These are phyloP conservation scores for Fraxinus dipetala DNA, from an alignment of 305 asterid genomes.

Conservation along the genomic window DNA sequence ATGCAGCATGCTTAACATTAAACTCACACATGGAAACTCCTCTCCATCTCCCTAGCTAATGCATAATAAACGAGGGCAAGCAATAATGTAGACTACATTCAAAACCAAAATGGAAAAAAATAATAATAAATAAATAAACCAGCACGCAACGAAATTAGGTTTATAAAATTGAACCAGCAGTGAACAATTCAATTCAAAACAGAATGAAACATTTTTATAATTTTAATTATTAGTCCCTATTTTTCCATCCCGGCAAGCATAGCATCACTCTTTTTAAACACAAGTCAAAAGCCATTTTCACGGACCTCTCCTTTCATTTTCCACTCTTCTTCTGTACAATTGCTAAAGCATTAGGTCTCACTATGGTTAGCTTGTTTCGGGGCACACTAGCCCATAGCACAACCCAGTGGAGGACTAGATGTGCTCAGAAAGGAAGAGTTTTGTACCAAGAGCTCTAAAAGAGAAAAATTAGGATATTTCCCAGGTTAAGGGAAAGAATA, in stretches of 20 bases:
- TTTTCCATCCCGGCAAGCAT: not conserved
- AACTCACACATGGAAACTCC: not conserved
- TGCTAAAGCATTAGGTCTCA: not conserved
- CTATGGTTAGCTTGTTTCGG: not conserved
- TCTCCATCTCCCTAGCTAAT: not conserved
- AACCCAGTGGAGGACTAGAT: not conserved
- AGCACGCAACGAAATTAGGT: too few relatives aligned
- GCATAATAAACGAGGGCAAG: not conserved
- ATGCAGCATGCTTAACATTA: not conserved
- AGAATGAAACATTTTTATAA: not conserved
- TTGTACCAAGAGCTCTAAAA: not conserved
- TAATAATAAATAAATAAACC: too few relatives aligned
- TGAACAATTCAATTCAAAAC: not conserved
- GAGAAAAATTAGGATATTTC: not conserved
- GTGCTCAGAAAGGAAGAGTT: not conserved
- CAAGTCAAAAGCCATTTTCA: not conserved
- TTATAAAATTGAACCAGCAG: constrained; percentile 9
- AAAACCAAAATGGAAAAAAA: not conserved
- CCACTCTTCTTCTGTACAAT: not conserved
- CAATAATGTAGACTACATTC: not conserved
- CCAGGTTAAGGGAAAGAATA: not conserved
- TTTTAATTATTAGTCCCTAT: not conserved
- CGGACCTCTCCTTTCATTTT: not conserved
- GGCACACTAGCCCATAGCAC: not conserved
- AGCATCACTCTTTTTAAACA: not conserved